Conservation (phyloP, 441 rosid species). For the Viola pubescens region DNA sequence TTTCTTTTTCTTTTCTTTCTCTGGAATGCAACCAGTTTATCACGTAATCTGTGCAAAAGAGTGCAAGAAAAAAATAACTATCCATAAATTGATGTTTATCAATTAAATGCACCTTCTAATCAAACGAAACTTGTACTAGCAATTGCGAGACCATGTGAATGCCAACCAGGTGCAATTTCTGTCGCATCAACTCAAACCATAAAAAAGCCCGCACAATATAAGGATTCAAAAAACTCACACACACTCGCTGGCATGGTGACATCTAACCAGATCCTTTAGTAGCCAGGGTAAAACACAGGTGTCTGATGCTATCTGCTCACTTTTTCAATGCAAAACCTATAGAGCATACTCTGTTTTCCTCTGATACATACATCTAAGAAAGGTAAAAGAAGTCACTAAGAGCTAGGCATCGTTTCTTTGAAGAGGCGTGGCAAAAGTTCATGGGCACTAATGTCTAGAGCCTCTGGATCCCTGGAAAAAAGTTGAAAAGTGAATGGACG, state of each 20-base stretch:
- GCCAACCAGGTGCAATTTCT: too few species aligned
- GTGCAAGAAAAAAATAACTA: too few species aligned
- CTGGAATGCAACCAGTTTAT: too few species aligned
- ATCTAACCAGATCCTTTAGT: constrained; percentile 12
- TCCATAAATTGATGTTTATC: too few species aligned
- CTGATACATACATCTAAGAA: not conserved
- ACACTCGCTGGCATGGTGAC: not conserved
- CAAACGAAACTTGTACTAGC: too few species aligned
- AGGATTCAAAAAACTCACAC: constrained; percentile 6
- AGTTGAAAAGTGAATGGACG: not conserved
- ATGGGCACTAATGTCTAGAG: constrained; percentile 43
- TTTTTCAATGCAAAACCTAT: constrained; percentile 7
- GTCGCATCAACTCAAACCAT: too few species aligned
- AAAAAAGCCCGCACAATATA: too few species aligned
- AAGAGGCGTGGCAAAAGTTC: constrained; percentile 61
- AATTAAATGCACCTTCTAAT: too few species aligned
- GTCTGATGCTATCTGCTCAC: constrained; percentile 5
- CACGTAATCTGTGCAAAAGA: too few species aligned
- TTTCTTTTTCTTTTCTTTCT: too few species aligned
- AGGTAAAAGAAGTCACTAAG: constrained; percentile 18
- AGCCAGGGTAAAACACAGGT: constrained; percentile 14
- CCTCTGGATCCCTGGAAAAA: constrained; percentile 62
- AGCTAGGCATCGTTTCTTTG: constrained; percentile 42
- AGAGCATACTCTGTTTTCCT: constrained; percentile 11
- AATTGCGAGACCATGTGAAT: too few species aligned